These are phyloP conservation scores for Apophysomyces variabilis DNA, from an alignment of 371 early-diverging fungal genomes.

Conservation along the genomic window DNA sequence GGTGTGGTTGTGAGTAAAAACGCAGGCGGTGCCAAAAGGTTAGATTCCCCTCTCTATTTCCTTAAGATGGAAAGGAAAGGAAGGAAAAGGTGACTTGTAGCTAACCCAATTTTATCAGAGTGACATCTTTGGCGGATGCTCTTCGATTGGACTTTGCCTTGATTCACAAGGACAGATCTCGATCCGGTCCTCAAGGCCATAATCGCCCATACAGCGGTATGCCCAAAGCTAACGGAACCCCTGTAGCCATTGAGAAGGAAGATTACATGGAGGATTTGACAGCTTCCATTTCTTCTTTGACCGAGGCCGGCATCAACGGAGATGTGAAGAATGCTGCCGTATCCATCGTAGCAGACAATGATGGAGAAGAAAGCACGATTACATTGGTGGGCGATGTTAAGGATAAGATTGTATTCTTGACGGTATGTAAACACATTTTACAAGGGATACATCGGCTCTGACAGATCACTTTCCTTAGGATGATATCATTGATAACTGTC, in stretches of 20 bases:
- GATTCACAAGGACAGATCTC: conserved; percentile 89
- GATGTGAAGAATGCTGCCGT: conserved; percentile 57
- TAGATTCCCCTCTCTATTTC: conserved; percentile 14
- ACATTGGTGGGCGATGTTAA: conserved; percentile 94
- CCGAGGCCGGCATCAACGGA: conserved; percentile 42
- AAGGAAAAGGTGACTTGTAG: too few species aligned
- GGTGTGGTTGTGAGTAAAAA: conserved; percentile 95
- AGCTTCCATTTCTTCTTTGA: conserved; percentile 53
- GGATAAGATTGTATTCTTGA: conserved; percentile 85
- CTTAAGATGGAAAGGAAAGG: neutral
- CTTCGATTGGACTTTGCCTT: conserved; percentile 94
- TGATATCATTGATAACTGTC: conserved; percentile 88
- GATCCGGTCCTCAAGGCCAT: conserved; percentile 59
- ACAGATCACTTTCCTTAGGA: conserved; percentile 55
- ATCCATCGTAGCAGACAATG: conserved; percentile 53
- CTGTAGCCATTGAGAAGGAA: conserved; percentile 31
- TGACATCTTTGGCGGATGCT: conserved; percentile 94
- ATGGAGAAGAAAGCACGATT: conserved; percentile 63
- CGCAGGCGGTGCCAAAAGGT: conserved; percentile 98
- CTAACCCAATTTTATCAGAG: conserved; percentile 52
- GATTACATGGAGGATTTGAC: conserved; percentile 30
- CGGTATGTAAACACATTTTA: conserved; percentile 59
- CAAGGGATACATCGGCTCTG: neutral
- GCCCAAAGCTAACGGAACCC: conserved; percentile 51
- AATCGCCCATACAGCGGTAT: conserved; percentile 57